Percentiles rank a stretch among this genome's conserved stretches.
phyloP scores from a whole-genome alignment of 495 filamentous ascomycete species.

The Hyaloscypha hepaticicola region DNA sequence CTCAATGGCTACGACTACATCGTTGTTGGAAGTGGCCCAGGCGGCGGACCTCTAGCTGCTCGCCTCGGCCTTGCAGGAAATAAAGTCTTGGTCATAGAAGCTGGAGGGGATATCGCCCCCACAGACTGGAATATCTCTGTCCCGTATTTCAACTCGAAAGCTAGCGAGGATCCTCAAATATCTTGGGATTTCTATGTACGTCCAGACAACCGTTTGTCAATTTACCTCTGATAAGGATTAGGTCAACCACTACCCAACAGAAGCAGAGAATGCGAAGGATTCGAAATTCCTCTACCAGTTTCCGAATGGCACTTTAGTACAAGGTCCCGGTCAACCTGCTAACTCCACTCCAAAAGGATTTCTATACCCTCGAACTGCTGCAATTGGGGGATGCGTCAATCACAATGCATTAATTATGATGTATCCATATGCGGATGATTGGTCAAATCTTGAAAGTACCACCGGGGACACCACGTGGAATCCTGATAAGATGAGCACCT shows the following conservation, averaged over 20 bases:
- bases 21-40: conserved; percentile 64
- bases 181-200: neutral
- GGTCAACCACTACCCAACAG: conserved; percentile 45
- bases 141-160: conserved; percentile 26
- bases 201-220: neutral
- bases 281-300: conserved; percentile 47
- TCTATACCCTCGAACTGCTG: conserved; percentile 48
- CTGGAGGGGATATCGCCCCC: conserved; percentile 38
- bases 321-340: conserved; percentile 40
- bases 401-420: conserved; percentile 49
- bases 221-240: conserved; percentile 25
- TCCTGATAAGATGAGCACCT: conserved; percentile 44
- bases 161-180: conserved; percentile 41
- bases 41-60: conserved; percentile 61
- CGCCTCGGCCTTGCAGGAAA: conserved; percentile 60
- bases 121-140: neutral
- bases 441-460: conserved; percentile 42
- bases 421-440: conserved; percentile 46
- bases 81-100: conserved; percentile 61
- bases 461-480: conserved; percentile 45
- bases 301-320: conserved; percentile 40
- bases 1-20: conserved; percentile 57
- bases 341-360: conserved; percentile 43
- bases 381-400: conserved; percentile 46
- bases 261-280: conserved; percentile 41